Conservation (phyloP, 1,284 basidiomycete species). For the Leccinum pallidistipes region DNA sequence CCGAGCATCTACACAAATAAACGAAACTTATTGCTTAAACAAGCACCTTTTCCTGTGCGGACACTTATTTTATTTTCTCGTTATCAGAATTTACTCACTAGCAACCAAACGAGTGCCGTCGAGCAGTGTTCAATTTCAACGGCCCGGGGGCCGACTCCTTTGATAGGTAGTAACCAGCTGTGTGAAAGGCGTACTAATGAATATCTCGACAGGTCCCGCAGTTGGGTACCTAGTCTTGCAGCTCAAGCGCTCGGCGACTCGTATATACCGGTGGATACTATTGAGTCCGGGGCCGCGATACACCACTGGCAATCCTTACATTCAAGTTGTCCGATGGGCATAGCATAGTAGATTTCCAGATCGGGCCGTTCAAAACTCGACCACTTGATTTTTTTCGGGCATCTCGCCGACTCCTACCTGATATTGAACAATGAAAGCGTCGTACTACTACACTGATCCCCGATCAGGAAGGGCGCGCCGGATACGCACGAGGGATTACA, state of each 20-base stretch:
- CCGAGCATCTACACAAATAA: background rate
- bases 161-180: no score
- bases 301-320: background rate
- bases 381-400: background rate
- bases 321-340: background rate
- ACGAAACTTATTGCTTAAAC: background rate
- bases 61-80: background rate
- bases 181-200: background rate
- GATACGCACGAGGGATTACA: background rate
- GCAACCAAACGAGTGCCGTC: background rate
- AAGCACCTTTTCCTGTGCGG: no score
- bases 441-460: background rate
- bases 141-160: background rate
- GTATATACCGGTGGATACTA: background rate
- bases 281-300: background rate
- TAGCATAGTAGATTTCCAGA: background rate
- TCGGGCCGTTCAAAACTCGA: background rate
- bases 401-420: background rate
- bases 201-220: background rate
- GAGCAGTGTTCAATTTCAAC: background rate
- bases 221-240: background rate
- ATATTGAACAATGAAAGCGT: conserved; percentile 1
- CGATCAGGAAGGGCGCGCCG: background rate
- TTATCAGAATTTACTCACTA: background rate
- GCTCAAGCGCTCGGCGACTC: background rate